Base-by-base conservation (phyloP, 2,329 filamentous ascomycete genomes). In the Exophiala mesophila region DNA sequence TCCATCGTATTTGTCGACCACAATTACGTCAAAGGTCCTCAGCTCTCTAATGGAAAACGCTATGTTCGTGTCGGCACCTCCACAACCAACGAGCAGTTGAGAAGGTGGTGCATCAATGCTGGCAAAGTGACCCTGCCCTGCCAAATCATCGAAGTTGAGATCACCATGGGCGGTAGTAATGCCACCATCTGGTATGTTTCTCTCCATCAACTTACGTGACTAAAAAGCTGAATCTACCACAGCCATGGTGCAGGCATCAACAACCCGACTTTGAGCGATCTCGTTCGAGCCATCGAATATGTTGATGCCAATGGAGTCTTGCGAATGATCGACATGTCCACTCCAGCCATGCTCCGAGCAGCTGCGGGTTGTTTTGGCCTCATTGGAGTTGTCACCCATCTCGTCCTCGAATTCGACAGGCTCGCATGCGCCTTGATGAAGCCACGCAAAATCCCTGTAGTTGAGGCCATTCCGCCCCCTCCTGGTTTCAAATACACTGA, bases 91-190 rank as follows among this genome's bases (percentile, higher is more conserved):
- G 68, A 73, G 50, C 63, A 68, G 26, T 63, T 73, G 28, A 57
- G 70, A 16, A 58, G 65, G 19, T 73, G 69, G 69, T 62, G 66
- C 15, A 59, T 71, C 34, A 53, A 58, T 2, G 46, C 43, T 9
- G 46, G 43, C 16, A 59, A 63, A 13, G 67, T 65, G 60, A 61
- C 65, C 0, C 52, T 72, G 15, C 68, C 70, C 1, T 56, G 69
- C 13, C 69, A 73, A 50, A 65, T 70, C 16, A 68, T 72, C 45
- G 62, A 72, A 44, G 69, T 71, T 4, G 70, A 72, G 48, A 67
- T 73, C 32, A 74, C 70, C 0, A 59, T 69, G 32, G 69, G 69
- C 6, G 70, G 70, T 2, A 63, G 65, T 5, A 72, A 72, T 38
- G 67, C 35, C 10, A 48, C 48, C 5, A 51, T 51, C 15, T 51